A percentile compares a stretch with the other conserved stretches of the same genome.
phyloP scores from a whole-genome alignment of 176 grass and related monocot species.

The Aegilops umbellulata region DNA sequence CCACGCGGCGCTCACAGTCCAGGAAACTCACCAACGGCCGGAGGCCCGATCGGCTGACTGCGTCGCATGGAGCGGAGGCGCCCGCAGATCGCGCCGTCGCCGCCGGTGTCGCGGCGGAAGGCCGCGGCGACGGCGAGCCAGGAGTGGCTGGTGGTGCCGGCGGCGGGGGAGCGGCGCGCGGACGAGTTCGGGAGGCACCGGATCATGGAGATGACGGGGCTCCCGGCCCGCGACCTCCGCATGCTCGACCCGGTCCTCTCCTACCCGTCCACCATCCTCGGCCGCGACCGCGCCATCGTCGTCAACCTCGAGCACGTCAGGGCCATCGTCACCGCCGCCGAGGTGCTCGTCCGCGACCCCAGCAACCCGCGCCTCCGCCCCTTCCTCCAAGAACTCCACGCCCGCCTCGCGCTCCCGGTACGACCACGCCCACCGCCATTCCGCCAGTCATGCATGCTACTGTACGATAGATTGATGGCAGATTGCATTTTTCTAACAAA shows the following conservation, averaged over 20 bases:
- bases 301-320: constrained; percentile 84
- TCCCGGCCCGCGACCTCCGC: constrained; percentile 77
- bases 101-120: constrained; percentile 47
- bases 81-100: neutral
- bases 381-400: constrained; percentile 59
- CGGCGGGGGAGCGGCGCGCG: constrained; percentile 35
- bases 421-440: neutral
- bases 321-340: constrained; percentile 68
- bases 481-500: neutral
- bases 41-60: too few relatives aligned
- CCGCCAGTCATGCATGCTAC: neutral
- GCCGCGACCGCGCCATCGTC: constrained; percentile 76
- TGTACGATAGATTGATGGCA: too few relatives aligned
- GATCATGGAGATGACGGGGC: constrained; percentile 83
- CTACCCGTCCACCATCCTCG: constrained; percentile 86
- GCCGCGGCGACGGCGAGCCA: constrained; percentile 41
- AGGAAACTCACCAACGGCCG: too few relatives aligned
- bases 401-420: constrained; percentile 44
- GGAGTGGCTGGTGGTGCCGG: constrained; percentile 85
- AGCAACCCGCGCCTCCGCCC: constrained; percentile 38
- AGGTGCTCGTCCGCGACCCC: constrained; percentile 67
- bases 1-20: neutral
- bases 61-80: constrained; percentile 31
- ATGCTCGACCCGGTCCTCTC: constrained; percentile 73
- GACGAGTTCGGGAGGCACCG: constrained; percentile 66